These are phyloP conservation scores for Marchantia paleacea DNA, from an alignment of 225 moss, liverwort and hornwort species.

Conservation along the genomic window DNA sequence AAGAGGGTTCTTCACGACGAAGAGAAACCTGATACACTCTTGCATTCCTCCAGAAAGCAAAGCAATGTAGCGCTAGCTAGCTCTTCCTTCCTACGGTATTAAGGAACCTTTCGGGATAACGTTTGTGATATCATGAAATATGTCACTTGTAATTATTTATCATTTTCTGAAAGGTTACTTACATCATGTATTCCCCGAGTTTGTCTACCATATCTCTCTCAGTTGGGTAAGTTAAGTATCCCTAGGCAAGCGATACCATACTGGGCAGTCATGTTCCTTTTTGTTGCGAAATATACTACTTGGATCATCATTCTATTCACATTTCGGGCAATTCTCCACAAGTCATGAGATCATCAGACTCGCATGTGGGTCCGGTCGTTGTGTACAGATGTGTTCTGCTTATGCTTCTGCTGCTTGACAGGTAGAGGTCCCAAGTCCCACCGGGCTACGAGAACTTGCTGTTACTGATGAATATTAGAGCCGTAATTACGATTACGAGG, in stretches of 20 bases:
- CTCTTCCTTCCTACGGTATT: constrained; percentile 12
- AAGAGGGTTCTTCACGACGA: constrained; percentile 2
- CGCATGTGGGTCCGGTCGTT: neutral
- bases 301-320: neutral
- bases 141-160: constrained; percentile 31
- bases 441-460: no score
- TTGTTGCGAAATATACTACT: neutral
- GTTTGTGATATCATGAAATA: constrained; percentile 20
- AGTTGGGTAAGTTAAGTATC: neutral
- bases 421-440: neutral
- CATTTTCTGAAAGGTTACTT: constrained; percentile 18
- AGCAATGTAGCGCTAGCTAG: neutral
- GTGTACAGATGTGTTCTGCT: neutral
- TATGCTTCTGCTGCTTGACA: neutral
- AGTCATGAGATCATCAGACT: neutral
- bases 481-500: no score
- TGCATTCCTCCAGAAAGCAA: constrained; percentile 1
- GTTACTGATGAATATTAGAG: no score
- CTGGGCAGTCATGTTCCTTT: neutral
- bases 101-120: constrained; percentile 23
- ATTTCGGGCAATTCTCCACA: neutral
- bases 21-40: constrained; percentile 10
- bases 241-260: neutral
- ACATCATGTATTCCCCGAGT: neutral
- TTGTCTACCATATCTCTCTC: neutral